These are phyloP conservation scores for Scenedesmus sp. DNA, from an alignment of 163 green algal species.

Conservation along the genomic window DNA sequence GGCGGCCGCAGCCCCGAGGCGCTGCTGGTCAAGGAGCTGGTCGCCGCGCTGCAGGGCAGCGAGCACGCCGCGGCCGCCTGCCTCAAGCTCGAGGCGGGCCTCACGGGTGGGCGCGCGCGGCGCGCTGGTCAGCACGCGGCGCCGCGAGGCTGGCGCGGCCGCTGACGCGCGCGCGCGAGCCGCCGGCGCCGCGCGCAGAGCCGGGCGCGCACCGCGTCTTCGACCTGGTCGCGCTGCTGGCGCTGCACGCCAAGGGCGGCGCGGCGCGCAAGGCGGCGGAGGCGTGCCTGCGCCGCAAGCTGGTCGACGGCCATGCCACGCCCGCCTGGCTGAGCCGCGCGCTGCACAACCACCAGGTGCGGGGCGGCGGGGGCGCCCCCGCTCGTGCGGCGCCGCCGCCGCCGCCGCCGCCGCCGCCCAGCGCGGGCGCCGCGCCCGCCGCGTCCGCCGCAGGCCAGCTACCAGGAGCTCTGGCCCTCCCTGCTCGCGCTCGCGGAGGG, in stretches of 20 bases:
- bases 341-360: conserved; percentile 37
- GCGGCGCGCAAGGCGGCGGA: conserved; percentile 9
- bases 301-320: conserved; percentile 33
- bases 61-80: conserved; percentile 8
- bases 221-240: conserved; percentile 43
- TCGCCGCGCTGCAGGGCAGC: conserved; percentile 7
- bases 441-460: conserved; percentile 8
- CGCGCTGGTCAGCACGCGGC: neutral
- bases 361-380: no score
- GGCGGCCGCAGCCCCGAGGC: conserved; percentile 9
- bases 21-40: conserved; percentile 34
- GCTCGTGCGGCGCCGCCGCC: no score
- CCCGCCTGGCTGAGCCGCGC: conserved; percentile 35
- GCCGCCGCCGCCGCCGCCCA: no score
- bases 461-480: conserved; percentile 19
- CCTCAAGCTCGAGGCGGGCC: neutral
- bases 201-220: neutral
- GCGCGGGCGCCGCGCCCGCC: neutral
- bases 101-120: conserved; percentile 5
- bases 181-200: neutral
- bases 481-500: conserved; percentile 25
- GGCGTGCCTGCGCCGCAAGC: conserved; percentile 16
- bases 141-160: neutral
- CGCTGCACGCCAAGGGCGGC: conserved; percentile 5
- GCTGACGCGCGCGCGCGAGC: no score